These are phyloP conservation scores for Delphinella strobiligena DNA, from an alignment of 2,329 filamentous ascomycete genomes.

Conservation along the genomic window DNA sequence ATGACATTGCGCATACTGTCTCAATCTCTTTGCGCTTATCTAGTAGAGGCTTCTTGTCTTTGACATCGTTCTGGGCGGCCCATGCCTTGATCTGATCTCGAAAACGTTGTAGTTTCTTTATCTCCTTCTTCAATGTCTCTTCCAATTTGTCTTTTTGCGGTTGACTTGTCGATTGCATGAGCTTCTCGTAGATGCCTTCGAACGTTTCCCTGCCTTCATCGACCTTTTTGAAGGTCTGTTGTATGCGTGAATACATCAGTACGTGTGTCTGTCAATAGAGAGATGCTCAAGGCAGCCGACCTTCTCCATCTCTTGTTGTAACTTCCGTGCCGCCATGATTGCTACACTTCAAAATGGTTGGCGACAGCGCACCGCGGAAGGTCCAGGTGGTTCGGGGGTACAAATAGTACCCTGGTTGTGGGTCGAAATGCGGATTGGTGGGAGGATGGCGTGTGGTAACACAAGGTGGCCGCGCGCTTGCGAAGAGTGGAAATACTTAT, in stretches of 20 bases:
- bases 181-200: conserved; percentile 95
- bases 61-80: conserved; percentile 97
- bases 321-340: conserved; percentile 87
- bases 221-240: conserved; percentile 77
- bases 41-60: conserved; percentile 91
- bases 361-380: neutral
- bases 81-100: conserved; percentile 99
- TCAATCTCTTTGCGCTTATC: conserved; percentile 95
- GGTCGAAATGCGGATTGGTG: conserved; percentile 2
- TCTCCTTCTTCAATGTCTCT: conserved; percentile 95
- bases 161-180: conserved; percentile 79
- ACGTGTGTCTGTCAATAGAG: conserved; percentile 1
- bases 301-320: conserved; percentile 97
- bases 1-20: conserved; percentile 56
- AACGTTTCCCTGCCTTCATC: conserved; percentile 85
- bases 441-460: conserved; percentile 1
- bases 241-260: conserved; percentile 10
- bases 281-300: conserved; percentile 34
- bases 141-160: conserved; percentile 98
- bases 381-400: conserved; percentile 2
- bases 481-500: too few species aligned
- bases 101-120: conserved; percentile 97
- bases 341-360: conserved; percentile 4
- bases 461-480: too few species aligned
- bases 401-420: too few species aligned